Conservation (phyloP, 2,329 filamentous ascomycete genomes). For the Alternaria ventricosa region DNA sequence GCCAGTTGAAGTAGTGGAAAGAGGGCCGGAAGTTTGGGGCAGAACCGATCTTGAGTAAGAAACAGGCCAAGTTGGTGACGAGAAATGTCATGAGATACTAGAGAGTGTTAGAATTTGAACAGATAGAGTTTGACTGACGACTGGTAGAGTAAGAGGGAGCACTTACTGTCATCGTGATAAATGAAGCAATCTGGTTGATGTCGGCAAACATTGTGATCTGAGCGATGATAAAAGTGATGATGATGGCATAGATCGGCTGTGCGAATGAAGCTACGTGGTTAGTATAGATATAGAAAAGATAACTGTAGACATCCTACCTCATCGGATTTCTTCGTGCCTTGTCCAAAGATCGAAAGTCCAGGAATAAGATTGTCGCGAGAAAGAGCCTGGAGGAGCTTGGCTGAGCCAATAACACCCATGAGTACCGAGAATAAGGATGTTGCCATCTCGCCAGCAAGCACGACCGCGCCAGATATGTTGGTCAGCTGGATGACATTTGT, state of each 20-base stretch:
- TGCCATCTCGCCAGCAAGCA: conserved; percentile 82
- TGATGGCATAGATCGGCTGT: conserved; percentile 72
- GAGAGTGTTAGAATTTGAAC: background rate
- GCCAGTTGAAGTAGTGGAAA: conserved; percentile 89
- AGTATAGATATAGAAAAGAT: background rate
- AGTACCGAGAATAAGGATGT: conserved; percentile 84
- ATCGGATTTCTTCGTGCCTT: conserved; percentile 73
- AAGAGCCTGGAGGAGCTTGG: conserved; percentile 84
- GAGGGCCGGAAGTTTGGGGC: conserved; percentile 88
- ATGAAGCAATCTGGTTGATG: conserved; percentile 85
- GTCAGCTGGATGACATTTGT: conserved; percentile 82
- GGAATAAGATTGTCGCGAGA: conserved; percentile 80
- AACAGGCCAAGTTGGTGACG: conserved; percentile 86
- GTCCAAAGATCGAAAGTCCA: conserved; percentile 74
- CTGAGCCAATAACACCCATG: conserved; percentile 85
- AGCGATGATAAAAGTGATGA: conserved; percentile 76
- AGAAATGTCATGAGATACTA: conserved; percentile 87
- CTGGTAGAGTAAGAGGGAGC: background rate
- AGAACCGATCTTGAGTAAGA: conserved; percentile 83
- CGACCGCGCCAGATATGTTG: conserved; percentile 75
- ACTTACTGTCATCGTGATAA: conserved; percentile 79
- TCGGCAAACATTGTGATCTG: conserved; percentile 83
- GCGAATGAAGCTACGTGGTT: background rate
- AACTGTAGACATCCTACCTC: conserved; percentile 51
- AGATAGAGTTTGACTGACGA: background rate